Base-by-base conservation (phyloP, 192 early-diverging fungal species). In the Backusella tarrabulga region DNA sequence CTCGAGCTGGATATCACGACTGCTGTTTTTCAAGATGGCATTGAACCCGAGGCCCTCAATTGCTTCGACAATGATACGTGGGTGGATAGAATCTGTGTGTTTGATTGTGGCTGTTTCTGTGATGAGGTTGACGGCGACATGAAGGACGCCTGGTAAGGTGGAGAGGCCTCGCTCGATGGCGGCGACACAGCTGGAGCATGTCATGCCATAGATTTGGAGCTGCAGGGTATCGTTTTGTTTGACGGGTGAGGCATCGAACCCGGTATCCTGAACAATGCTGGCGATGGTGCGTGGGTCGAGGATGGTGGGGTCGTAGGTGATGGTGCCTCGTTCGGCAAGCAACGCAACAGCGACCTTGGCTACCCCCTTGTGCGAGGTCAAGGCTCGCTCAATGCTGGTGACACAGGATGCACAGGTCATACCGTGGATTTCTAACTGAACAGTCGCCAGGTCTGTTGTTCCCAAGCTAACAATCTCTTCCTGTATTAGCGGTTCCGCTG, bases 321-420 rank as follows among this genome's bases (percentile, higher is more conserved):
- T 80, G 1, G 85, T 85, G 6, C 93, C 96, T 4, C 84, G 84
- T 83, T 96, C 91, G 21, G 89, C 86, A n/a, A 93, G 85, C 46
- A 97, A 85, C 73, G 92, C 93, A 38, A 99, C 93, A 1, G 89
- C 80, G 36, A 88, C 74, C 8, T 70, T 54, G 1, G 50, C 17
- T 0, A 84, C 60, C 0, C 91, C 93, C 3, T 81, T 77, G 77
- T 89, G 71, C 29, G 88, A 88, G 14, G 67, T 68, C 2, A 95
- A 78, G 35, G 80, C 83, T 23, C 88, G 88, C 76, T 97, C 95
- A 36, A 99, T 92, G 23, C 87, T 83, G 19, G 90, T 88, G 29
- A 91, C 92, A 75, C 95, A 96, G 69, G 87, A 89, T 11, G 92
- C 93, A 73, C 93, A 95, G 19, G 92, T 93, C 96, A 99, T 97